A percentile compares a stretch with the other conserved stretches of the same genome.
Evolutionary conservation across 1,284 basidiomycete species (phyloP).

Genomic region (Ceratobasidium sp.): DNA sequence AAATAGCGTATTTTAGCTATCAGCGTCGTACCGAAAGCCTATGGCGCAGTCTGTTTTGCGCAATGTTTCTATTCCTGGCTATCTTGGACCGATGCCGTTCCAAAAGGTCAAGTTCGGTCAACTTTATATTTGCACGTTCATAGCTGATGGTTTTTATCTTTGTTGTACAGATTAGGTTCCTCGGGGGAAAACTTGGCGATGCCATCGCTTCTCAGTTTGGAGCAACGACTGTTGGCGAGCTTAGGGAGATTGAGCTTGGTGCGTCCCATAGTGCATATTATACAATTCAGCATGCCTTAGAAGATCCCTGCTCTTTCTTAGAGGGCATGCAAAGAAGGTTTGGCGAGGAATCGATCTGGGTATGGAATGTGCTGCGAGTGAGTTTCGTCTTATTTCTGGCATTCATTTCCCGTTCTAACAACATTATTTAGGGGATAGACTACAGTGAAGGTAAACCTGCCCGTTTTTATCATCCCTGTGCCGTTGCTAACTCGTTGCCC

Average conservation of each 20-base stretch:
- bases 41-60: conserved; percentile 78
- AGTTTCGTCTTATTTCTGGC: conserved; percentile 54
- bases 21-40: conserved; percentile 51
- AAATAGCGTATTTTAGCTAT: conserved; percentile 40
- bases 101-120: conserved; percentile 72
- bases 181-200: conserved; percentile 94
- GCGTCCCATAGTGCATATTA: conserved; percentile 26
- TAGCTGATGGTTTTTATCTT: not conserved
- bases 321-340: conserved; percentile 87
- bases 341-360: conserved; percentile 87
- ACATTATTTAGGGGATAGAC: conserved; percentile 79
- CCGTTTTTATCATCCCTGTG: conserved; percentile 2
- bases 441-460: conserved; percentile 77
- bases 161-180: conserved; percentile 81
- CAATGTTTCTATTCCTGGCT: conserved; percentile 82
- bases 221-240: conserved; percentile 87
- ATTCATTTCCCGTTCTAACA: not conserved
- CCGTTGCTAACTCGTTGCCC: not conserved
- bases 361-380: conserved; percentile 78
- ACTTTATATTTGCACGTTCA: not conserved
- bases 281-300: conserved; percentile 12
- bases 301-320: conserved; percentile 59
- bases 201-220: conserved; percentile 89
- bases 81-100: conserved; percentile 83
- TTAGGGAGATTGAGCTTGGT: conserved; percentile 66